Evolutionary conservation across 2,329 filamentous ascomycete species (phyloP), one percentile per base, ranked within the genome.

Genomic region (Cladophialophora exuberans): DNA sequence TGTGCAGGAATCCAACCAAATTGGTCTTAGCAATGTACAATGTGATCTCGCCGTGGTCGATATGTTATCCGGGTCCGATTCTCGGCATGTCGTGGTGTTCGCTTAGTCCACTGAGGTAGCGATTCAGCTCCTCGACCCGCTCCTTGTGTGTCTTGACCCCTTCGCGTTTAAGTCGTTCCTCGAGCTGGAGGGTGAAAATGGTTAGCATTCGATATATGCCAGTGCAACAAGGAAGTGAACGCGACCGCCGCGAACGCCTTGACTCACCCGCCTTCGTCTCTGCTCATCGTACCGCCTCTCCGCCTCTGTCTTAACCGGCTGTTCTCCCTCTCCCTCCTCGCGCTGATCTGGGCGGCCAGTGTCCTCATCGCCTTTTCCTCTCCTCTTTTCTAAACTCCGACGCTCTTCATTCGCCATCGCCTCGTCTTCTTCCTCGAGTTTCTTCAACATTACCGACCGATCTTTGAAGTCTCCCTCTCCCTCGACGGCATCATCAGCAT

Each of bases 61-160:
- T 11, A 26, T 31, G 39, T 63, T 64, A 65, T 30, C 64, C 64
- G 20, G 64, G 64, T 23, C 64, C 64, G 33, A 65, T 65, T 48
- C 60, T 60, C 13, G 64, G 64, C 92, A 99, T 99, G 70, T 99
- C 94, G 73, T 99, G 93, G 75, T 99, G 94, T 74, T 99, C 94
- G 74, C 90, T 96, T 67, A 99, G 74, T 62, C 86, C 88, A 62
- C 90, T 94, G 30, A 99, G 77, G 71, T 97, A 97, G 61, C 89
- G 90, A 71, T 99, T 99, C 65, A 97, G 77, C 70, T 97, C 91
- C 72, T 97, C 92, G 38, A 99, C 93, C 9, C 90, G 85, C 76
- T 99, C 89, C 71, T 97, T 97, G 73, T 99, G 94, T 25, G 92
- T 96, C 79, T 97, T 97, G 63, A 93, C 83, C 13, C 95, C 87